phyloP scores from a whole-genome alignment of 164 flowering plant species.

The grape (Vitis vinifera) region ASM3070453v1 NC_081806.1:3518001-3518500 shows the following conservation, averaged over 20 bases:
- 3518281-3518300: slow-evolving; percentile 63
- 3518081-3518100: no score
- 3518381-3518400: not conserved
- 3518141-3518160: no score
- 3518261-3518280: slow-evolving; percentile 33
- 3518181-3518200: no score
- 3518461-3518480: not conserved
- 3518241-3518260: slow-evolving; percentile 5
- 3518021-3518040: no score
- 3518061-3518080: no score
- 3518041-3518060: no score
- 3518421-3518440: not conserved
- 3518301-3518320: slow-evolving; percentile 35
- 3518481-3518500: slow-evolving; percentile 2
- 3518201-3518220: not conserved
- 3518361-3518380: slow-evolving; percentile 60
- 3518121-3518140: no score
- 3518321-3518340: slow-evolving; percentile 31
- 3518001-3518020: no score
- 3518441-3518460: not conserved
- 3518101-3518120: no score
- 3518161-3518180: no score
- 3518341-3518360: slow-evolving; percentile 39
- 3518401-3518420: not conserved
- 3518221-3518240: not conserved